Percentiles rank a stretch among this genome's conserved stretches.
These are phyloP conservation scores for Gossypium thurberi DNA, from an alignment of 345 rosid genomes.

Conservation along the genomic window DNA sequence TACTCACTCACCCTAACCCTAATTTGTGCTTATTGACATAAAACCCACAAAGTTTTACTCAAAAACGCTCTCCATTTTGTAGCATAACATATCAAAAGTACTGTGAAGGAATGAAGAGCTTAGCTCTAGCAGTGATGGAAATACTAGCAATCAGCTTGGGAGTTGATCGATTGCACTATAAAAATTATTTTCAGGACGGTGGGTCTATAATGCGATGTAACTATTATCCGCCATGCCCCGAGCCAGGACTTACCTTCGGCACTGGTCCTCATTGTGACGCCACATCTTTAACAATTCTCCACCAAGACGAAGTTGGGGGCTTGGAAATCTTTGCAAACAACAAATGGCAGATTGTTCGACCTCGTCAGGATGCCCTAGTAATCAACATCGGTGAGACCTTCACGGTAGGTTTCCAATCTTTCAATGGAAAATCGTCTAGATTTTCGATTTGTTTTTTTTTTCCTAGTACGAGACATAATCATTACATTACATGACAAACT, in stretches of 20 bases:
- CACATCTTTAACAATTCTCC: conserved; percentile 72
- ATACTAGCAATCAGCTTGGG: conserved; percentile 48
- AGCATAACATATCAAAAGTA: conserved; percentile 47
- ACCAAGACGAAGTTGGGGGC: conserved; percentile 80
- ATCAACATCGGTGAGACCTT: conserved; percentile 80
- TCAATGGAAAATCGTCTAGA: neutral
- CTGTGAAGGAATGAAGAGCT: conserved; percentile 39
- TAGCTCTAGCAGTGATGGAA: conserved; percentile 36
- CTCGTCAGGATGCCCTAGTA: conserved; percentile 55
- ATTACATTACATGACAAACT: neutral
- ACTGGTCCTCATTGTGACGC: conserved; percentile 93
- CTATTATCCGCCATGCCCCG: conserved; percentile 59
- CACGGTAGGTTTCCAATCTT: conserved; percentile 34
- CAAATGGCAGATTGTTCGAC: conserved; percentile 58
- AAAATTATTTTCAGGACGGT: conserved; percentile 42
- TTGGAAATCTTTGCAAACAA: conserved; percentile 58
- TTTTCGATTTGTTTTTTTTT: neutral
- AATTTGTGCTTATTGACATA: neutral
- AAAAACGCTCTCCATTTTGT: neutral
- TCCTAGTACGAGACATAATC: neutral
- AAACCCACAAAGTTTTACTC: neutral
- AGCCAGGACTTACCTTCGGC: conserved; percentile 53
- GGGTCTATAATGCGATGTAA: conserved; percentile 58
- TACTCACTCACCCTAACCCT: neutral
- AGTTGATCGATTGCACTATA: conserved; percentile 32